Percentiles rank a stretch among this genome's conserved stretches.
These are phyloP conservation scores for Abrus pulchellus DNA, from an alignment of 306 rosid species.

Conservation along the genomic window DNA sequence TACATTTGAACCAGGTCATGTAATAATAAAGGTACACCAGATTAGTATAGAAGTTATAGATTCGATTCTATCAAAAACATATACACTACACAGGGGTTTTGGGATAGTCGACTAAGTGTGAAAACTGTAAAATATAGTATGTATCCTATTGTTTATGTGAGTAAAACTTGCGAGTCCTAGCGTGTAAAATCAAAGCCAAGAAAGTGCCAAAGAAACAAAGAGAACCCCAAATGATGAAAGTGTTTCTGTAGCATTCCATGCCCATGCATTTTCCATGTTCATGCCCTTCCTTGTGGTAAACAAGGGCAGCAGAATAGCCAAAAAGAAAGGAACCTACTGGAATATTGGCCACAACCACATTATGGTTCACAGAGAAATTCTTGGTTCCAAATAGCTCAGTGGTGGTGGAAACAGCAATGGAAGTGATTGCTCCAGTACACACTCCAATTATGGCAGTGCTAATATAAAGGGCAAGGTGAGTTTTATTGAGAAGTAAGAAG, in stretches of 20 bases:
- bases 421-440: conserved; percentile 82
- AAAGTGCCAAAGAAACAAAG: conserved; percentile 62
- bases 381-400: conserved; percentile 72
- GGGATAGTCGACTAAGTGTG: neutral
- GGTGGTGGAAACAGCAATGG: conserved; percentile 72
- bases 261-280: conserved; percentile 73
- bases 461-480: conserved; percentile 49
- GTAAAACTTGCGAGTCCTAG: conserved; percentile 69
- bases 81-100: neutral
- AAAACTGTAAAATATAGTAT: neutral
- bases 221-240: conserved; percentile 76
- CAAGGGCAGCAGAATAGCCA: conserved; percentile 65
- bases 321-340: conserved; percentile 77
- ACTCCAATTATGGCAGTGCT: conserved; percentile 76
- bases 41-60: neutral
- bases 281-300: conserved; percentile 59
- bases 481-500: conserved; percentile 61
- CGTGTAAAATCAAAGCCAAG: conserved; percentile 58
- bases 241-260: conserved; percentile 65
- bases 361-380: conserved; percentile 80
- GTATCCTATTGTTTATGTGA: conserved; percentile 40
- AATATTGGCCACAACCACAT: conserved; percentile 75
- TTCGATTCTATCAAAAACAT: neutral
- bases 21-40: no score
- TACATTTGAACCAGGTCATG: no score